These are phyloP conservation scores for Pseudogymnoascus sp. DNA, from an alignment of 2,329 filamentous ascomycete species.

Conservation along the genomic window DNA sequence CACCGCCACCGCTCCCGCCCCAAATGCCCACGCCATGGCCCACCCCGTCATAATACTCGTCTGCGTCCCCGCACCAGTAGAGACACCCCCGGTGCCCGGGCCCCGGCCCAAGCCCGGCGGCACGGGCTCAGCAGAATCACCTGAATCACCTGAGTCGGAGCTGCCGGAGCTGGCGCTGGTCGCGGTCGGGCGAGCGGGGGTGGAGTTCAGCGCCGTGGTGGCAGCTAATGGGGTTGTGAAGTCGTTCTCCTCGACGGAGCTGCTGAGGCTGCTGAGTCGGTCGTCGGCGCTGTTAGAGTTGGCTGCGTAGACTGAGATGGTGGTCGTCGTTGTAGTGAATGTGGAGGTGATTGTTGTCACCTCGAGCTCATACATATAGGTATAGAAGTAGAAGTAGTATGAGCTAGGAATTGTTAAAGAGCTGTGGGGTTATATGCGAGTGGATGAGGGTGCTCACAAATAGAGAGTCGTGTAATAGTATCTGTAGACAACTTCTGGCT, in stretches of 20 bases:
- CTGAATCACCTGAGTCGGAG: not conserved
- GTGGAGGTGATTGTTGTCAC: not conserved
- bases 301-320: not conserved
- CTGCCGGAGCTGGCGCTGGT: not conserved
- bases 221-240: not conserved
- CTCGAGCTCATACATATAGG: not conserved
- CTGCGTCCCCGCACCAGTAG: not conserved
- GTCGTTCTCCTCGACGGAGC: not conserved
- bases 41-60: not conserved
- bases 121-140: not conserved
- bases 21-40: not conserved
- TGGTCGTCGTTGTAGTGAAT: not conserved
- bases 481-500: not conserved
- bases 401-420: not conserved
- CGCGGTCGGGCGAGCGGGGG: not conserved
- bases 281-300: not conserved
- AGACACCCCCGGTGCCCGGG: not conserved
- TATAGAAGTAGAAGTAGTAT: not conserved
- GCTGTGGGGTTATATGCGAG: not conserved
- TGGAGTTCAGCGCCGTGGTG: not conserved
- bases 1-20: not conserved
- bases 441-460: not conserved
- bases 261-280: not conserved
- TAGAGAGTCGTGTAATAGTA: conserved; percentile 1
- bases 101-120: not conserved